phyloP scores from a whole-genome alignment of 441 rosid species.

The Gossypium gossypioides region DNA sequence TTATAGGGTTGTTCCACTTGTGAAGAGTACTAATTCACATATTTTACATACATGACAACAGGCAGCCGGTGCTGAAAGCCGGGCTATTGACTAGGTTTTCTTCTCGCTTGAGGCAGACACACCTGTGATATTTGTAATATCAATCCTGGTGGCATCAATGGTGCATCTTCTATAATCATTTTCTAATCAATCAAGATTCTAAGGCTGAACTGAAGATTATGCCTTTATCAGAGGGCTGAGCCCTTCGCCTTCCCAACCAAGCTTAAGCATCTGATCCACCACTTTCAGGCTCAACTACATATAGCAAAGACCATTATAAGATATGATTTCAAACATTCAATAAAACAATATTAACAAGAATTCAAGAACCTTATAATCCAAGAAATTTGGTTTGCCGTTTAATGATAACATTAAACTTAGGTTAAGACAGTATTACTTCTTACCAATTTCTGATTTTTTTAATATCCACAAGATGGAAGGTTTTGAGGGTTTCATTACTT shows the following conservation, averaged over 20 bases:
- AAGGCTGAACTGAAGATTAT: conserved; percentile 20
- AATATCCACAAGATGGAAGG: neutral
- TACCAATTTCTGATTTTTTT: neutral
- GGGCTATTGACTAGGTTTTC: conserved; percentile 9
- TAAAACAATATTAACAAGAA: neutral
- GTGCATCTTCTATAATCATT: conserved; percentile 15
- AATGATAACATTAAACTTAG: neutral
- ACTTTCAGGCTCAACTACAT: conserved; percentile 90
- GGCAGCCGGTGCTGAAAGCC: conserved; percentile 12
- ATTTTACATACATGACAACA: conserved; percentile 26
- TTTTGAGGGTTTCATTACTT: neutral
- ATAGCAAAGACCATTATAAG: neutral
- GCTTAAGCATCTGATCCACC: conserved; percentile 95
- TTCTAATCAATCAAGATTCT: conserved; percentile 15
- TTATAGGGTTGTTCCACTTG: conserved; percentile 8
- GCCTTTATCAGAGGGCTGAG: conserved; percentile 59
- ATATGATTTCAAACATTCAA: conserved; percentile 2
- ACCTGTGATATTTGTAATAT: conserved; percentile 4
- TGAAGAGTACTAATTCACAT: conserved; percentile 19
- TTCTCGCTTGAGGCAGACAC: conserved; percentile 8
- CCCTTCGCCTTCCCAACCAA: conserved; percentile 95
- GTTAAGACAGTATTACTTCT: neutral
- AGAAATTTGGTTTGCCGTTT: neutral
- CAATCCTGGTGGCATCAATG: neutral
- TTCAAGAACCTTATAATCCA: neutral